Evolutionary conservation across 768 basidiomycete genomes (phyloP).

Genomic region (Tulasnella sp.): DNA sequence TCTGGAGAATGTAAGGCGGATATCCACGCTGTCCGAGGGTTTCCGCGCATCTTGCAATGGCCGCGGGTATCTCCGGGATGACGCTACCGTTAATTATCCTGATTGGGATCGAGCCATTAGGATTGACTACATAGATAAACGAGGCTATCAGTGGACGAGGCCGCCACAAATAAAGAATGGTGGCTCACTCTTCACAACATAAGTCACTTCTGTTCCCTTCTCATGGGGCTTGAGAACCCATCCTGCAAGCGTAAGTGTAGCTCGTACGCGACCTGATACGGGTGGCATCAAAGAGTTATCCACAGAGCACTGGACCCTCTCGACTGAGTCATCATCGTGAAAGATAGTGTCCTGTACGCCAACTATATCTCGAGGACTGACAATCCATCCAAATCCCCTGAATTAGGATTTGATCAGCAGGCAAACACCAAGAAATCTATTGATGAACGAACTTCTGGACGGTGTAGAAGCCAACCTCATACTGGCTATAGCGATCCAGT

Average conservation of each 20-base stretch:
- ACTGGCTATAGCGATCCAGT: neutral
- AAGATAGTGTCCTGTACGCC: slow-evolving; percentile 13
- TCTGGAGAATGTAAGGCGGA: neutral
- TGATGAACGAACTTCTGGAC: slow-evolving; percentile 13
- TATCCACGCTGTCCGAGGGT: slow-evolving; percentile 4
- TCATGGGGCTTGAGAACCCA: slow-evolving; percentile 11
- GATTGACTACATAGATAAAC: slow-evolving; percentile 11
- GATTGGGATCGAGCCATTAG: slow-evolving; percentile 16
- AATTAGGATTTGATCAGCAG: neutral
- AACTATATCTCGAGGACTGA: slow-evolving; percentile 17
- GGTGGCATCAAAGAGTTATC: slow-evolving; percentile 13
- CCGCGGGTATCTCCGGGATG: slow-evolving; percentile 14
- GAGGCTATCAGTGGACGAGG: too few relatives aligned
- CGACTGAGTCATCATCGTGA: slow-evolving; percentile 15
- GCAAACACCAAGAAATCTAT: neutral
- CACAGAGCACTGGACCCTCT: slow-evolving; percentile 18
- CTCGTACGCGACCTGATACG: slow-evolving; percentile 15
- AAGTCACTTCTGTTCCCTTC: slow-evolving; percentile 14
- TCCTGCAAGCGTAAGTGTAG: slow-evolving; percentile 19
- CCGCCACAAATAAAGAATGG: neutral
- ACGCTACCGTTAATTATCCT: slow-evolving; percentile 7
- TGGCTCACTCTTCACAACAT: slow-evolving; percentile 17
- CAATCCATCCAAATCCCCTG: slow-evolving; percentile 18
- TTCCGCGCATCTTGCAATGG: slow-evolving; percentile 5
- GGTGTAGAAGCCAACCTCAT: slow-evolving; percentile 13